Evolutionary conservation across 1,284 basidiomycete genomes (phyloP).

Genomic region (Pyrrhoderma noxium): DNA sequence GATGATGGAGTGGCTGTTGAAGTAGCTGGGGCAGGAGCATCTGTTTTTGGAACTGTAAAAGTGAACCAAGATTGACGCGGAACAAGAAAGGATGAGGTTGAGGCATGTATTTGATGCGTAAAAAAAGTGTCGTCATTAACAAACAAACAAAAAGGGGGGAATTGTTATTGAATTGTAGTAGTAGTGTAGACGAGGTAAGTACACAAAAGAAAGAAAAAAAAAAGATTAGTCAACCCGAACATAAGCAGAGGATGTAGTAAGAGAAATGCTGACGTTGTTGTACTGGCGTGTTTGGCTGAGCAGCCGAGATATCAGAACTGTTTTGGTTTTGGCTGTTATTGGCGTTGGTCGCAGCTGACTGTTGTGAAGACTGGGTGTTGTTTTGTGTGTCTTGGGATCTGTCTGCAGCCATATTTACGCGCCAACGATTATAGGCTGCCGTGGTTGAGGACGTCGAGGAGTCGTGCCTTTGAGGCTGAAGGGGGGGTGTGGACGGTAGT

Average conservation of each 20-base stretch:
- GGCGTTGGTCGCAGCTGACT: too few relatives aligned
- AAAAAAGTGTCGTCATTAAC: not conserved
- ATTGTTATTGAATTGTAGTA: not conserved
- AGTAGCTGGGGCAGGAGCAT: not conserved
- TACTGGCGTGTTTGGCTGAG: not conserved
- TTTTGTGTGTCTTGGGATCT: not conserved
- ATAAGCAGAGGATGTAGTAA: conserved; percentile 1
- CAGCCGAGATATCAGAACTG: too few relatives aligned
- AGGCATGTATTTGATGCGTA: not conserved
- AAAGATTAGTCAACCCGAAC: conserved; percentile 9
- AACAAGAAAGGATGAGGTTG: conserved; percentile 11
- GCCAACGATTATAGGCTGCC: conserved; percentile 17
- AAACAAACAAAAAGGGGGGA: not conserved
- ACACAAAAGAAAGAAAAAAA: conserved; percentile 6
- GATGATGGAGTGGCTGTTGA: conserved; percentile 2
- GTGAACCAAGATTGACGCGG: conserved; percentile 15
- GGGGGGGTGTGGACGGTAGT: too few relatives aligned
- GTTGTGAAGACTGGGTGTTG: conserved; percentile 1
- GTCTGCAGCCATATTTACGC: conserved; percentile 14
- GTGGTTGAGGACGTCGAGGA: not conserved
- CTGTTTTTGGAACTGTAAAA: conserved; percentile 12
- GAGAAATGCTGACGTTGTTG: conserved; percentile 10
- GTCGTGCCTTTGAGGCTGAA: too few relatives aligned
- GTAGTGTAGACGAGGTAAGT: not conserved
- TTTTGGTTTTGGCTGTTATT: too few relatives aligned